phyloP scores from a whole-genome alignment of 139 green algal species.

The Astrephomene gubernaculifera region DNA sequence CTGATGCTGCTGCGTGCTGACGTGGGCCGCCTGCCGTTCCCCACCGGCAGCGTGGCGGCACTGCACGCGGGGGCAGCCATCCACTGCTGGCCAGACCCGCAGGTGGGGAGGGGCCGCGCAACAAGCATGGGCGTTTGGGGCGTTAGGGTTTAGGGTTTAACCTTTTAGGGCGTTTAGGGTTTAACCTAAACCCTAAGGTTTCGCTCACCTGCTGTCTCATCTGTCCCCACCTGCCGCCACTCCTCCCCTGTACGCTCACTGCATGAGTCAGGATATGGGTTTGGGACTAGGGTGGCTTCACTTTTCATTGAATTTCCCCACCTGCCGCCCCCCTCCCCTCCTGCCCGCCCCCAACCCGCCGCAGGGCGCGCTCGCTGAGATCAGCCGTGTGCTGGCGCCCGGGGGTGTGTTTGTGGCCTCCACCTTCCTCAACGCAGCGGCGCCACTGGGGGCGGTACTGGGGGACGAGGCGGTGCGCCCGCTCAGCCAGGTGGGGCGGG shows the following conservation, averaged over 20 bases:
- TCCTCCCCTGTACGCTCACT: no score
- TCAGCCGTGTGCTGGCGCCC: slow-evolving; percentile 90
- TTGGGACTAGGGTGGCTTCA: no score
- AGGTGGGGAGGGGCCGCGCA: slow-evolving; percentile 30
- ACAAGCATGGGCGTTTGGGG: no score
- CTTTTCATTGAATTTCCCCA: not conserved
- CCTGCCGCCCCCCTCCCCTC: not conserved
- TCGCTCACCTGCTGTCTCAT: no score
- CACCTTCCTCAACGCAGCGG: slow-evolving; percentile 84
- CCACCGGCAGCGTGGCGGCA: slow-evolving; percentile 81
- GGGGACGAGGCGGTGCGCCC: slow-evolving; percentile 77
- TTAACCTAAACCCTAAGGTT: no score
- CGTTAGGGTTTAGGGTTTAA: not conserved
- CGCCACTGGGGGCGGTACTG: slow-evolving; percentile 82
- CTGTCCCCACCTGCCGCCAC: no score
- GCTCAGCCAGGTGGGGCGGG: slow-evolving; percentile 65
- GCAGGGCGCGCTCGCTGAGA: slow-evolving; percentile 85
- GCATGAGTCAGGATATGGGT: no score
- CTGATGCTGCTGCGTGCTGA: slow-evolving; percentile 88
- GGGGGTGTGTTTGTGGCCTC: slow-evolving; percentile 94
- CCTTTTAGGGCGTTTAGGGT: not conserved
- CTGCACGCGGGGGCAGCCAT: slow-evolving; percentile 96
- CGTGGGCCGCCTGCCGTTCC: slow-evolving; percentile 90
- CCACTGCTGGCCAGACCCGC: slow-evolving; percentile 96
- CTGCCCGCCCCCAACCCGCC: slow-evolving; percentile 17